These are phyloP conservation scores for Aureobasidium sp. DNA, from an alignment of 2,329 filamentous ascomycete genomes.

Conservation along the genomic window DNA sequence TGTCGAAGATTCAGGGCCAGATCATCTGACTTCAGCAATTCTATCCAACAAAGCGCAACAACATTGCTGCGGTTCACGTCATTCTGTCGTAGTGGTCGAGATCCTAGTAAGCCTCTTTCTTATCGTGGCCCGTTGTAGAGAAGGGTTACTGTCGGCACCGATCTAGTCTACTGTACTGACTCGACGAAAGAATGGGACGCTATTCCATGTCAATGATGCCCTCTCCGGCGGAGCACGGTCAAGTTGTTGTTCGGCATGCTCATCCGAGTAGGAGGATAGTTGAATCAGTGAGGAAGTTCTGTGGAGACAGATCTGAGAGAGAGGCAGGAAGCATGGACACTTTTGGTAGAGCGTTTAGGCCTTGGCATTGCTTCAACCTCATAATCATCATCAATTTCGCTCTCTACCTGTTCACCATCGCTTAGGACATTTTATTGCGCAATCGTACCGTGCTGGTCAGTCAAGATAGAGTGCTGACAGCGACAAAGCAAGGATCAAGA, in stretches of 20 bases:
- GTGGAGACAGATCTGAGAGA: slow-evolving; percentile 1
- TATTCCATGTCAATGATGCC: slow-evolving; percentile 2
- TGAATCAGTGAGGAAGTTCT: not conserved
- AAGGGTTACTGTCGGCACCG: not conserved
- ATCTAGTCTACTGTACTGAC: not conserved
- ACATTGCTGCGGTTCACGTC: not conserved
- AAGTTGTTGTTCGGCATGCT: not conserved
- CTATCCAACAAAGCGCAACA: not conserved
- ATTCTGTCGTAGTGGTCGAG: not conserved
- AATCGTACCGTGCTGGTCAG: too few species aligned
- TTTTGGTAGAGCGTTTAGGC: not conserved
- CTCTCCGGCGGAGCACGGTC: not conserved
- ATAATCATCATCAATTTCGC: not conserved
- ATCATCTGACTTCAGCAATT: not conserved
- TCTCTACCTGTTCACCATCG: not conserved
- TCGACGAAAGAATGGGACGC: not conserved
- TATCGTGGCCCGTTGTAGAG: not conserved
- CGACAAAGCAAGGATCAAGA: not conserved
- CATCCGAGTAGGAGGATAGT: not conserved
- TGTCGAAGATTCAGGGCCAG: not conserved
- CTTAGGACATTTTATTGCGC: not conserved
- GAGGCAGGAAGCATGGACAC: slow-evolving; percentile 6
- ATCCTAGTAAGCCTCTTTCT: not conserved
- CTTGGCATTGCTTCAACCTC: slow-evolving; percentile 8
- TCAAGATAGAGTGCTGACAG: not conserved